A percentile compares a stretch with the other conserved stretches of the same genome.
phyloP scores from a whole-genome alignment of 1,284 basidiomycete species.

The Papiliotrema terrestris region DNA sequence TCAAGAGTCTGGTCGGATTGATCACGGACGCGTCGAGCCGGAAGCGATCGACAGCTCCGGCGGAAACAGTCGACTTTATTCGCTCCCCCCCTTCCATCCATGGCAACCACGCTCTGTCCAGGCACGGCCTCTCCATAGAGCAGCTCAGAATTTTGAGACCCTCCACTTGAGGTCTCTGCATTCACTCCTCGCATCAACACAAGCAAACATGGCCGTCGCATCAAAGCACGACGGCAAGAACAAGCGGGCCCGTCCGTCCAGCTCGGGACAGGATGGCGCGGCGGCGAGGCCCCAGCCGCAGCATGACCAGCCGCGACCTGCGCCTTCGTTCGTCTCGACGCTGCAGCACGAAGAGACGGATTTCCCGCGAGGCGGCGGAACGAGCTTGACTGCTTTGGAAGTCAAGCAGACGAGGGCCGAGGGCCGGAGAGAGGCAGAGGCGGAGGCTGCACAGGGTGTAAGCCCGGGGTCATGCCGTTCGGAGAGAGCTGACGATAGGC shows the following conservation, averaged over 20 bases:
- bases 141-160: neutral
- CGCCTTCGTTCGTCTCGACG: constrained; percentile 45
- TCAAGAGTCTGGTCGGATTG: neutral
- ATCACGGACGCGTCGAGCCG: neutral
- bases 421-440: constrained; percentile 76
- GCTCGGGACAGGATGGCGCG: neutral
- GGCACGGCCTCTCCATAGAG: neutral
- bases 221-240: neutral
- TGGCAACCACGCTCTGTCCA: neutral
- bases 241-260: neutral
- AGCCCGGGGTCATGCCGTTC: constrained; percentile 7
- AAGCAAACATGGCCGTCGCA: neutral
- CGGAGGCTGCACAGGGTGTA: constrained; percentile 61
- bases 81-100: neutral
- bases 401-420: constrained; percentile 81
- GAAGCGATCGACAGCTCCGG: neutral
- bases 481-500: constrained; percentile 27
- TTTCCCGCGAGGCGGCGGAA: constrained; percentile 83
- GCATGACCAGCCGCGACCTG: constrained; percentile 24
- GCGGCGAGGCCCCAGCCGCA: neutral
- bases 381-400: constrained; percentile 79
- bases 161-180: neutral
- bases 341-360: constrained; percentile 73
- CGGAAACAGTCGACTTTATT: neutral
- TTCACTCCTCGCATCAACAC: neutral